Percentiles rank a stretch among this genome's conserved stretches.
These are phyloP conservation scores for Garcia nutans DNA, from an alignment of 345 rosid species.

Conservation along the genomic window DNA sequence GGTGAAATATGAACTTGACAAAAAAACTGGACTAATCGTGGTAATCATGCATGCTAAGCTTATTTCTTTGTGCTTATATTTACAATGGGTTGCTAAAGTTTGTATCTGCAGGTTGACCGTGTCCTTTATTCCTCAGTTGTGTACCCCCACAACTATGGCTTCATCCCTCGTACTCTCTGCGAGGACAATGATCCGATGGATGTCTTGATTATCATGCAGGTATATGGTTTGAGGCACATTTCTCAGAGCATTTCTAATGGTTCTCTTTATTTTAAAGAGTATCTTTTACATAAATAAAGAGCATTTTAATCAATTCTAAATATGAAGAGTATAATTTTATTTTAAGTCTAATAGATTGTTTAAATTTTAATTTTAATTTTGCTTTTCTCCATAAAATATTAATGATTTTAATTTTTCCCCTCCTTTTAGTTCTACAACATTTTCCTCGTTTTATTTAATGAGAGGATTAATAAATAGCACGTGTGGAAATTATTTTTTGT, in stretches of 20 bases:
- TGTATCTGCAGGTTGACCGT: constrained; percentile 31
- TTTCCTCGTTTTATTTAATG: too few species aligned
- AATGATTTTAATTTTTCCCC: too few species aligned
- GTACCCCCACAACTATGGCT: constrained; percentile 40
- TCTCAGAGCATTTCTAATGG: not conserved
- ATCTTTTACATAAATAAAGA: too few species aligned
- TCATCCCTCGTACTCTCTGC: constrained; percentile 35
- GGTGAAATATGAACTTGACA: constrained; percentile 40
- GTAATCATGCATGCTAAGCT: constrained; percentile 12
- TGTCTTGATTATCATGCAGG: constrained; percentile 36
- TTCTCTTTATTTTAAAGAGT: too few species aligned
- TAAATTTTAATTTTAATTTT: too few species aligned
- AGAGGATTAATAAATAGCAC: too few species aligned
- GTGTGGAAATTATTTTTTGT: too few species aligned
- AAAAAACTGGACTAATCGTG: constrained; percentile 34
- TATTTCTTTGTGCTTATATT: not conserved
- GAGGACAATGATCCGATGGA: constrained; percentile 38
- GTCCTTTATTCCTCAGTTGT: constrained; percentile 38
- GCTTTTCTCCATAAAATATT: too few species aligned
- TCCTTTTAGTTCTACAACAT: too few species aligned
- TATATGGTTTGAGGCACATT: not conserved
- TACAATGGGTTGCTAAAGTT: not conserved
- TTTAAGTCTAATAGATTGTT: too few species aligned
- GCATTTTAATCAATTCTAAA: too few species aligned
- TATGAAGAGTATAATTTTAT: too few species aligned